Evolutionary conservation across 164 flowering plant species (phyloP), one percentile per base, ranked within the genome.

Genomic region (Protea cynaroides): DNA sequence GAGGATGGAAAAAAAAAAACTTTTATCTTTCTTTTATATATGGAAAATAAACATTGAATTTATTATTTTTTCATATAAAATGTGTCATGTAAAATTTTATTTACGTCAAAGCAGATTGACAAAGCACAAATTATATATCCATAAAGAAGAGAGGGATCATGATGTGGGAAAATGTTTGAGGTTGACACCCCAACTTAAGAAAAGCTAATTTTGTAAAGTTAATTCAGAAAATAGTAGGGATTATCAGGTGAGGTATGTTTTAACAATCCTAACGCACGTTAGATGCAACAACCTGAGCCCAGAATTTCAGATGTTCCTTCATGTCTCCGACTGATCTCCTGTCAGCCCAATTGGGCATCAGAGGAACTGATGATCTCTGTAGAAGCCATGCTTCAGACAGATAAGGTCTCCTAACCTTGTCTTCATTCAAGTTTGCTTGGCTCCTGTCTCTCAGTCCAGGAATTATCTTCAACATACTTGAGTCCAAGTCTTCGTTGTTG

Each of bases 241-340:
- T 49, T 49, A 49, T 49, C 52, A 49, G 52, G 52, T 49, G 19
- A 49, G 15, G 52, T 8, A 40, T 49, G 2, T 15, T 2, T 49
- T 18, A 49, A 18, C 69, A 70, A 29, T 69, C 73, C 66, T 66
- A 68, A 13, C 74, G 74, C 56, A 85, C 86, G 58, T 86, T 84
- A 11, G 86, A 82, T 18, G 97, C 97, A 51, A 91, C 93, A 50
- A 83, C 75, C 79, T 86, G 78, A 3, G 97, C 97, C 97, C 97
- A 91, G 52, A 74, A 83, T 80, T 78, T 91, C 71, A 91, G 76
- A 40, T 87, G 90, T 60, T 76, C 80, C 65, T 91, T 91, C 84
- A 86, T 78, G 63, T 86, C 88, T 34, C 76, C 79, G 29, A 68
- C 69, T 29, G 87, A 76, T 52, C 63, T 75, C 8, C 55, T 69